Conservation (phyloP, 345 rosid species). For the Gossypium sturtianum region DNA sequence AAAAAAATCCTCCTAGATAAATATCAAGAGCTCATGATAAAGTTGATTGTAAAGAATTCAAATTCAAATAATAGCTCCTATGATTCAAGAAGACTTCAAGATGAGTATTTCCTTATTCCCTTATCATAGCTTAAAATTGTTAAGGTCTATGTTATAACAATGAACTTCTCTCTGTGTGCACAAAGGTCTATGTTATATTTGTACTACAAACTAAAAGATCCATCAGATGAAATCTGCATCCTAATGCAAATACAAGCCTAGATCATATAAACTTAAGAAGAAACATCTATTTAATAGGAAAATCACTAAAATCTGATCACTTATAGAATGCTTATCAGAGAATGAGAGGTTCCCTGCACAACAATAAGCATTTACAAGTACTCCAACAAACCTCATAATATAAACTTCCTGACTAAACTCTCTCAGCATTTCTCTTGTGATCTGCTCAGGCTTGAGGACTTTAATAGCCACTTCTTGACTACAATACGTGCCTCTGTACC, state of each 20-base stretch:
- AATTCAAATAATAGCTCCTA: background rate
- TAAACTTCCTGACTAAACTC: slow-evolving; percentile 96
- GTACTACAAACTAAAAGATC: background rate
- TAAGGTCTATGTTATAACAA: no score
- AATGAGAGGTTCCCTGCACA: background rate
- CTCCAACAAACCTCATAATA: slow-evolving; percentile 74
- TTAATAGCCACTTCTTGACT: slow-evolving; percentile 98
- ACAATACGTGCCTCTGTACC: slow-evolving; percentile 78
- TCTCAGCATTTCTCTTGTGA: slow-evolving; percentile 63
- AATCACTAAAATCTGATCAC: background rate
- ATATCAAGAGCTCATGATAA: slow-evolving; percentile 3
- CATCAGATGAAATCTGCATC: background rate
- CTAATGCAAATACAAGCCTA: background rate
- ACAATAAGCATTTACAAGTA: slow-evolving; percentile 3
- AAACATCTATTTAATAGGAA: background rate
- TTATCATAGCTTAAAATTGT: background rate
- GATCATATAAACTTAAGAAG: background rate
- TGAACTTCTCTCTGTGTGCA: no score
- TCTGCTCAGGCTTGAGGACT: slow-evolving; percentile 78
- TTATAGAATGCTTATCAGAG: background rate
- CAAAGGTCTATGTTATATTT: background rate
- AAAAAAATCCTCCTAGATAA: background rate
- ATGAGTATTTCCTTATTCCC: background rate
- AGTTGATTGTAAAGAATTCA: background rate
- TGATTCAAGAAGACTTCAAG: background rate